Conservation (phyloP, 768 basidiomycete species). For the Leccinum rimulosum region DNA sequence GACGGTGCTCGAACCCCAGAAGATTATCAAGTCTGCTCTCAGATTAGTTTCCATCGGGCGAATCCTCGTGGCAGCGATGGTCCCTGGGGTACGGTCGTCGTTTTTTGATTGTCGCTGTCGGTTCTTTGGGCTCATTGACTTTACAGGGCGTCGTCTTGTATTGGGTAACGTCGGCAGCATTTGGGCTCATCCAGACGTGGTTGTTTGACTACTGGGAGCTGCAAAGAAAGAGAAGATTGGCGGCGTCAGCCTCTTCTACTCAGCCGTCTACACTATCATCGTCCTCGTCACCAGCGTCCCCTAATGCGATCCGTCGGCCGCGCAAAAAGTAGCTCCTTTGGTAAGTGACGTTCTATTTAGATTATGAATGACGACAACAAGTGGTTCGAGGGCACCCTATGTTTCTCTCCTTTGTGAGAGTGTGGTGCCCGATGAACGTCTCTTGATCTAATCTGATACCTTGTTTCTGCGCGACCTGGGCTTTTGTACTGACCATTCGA, state of each 20-base stretch:
- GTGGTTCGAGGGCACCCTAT: conserved; percentile 69
- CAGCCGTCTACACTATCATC: not conserved
- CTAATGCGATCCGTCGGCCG: not conserved
- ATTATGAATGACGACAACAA: conserved; percentile 65
- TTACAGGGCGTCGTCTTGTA: conserved; percentile 61
- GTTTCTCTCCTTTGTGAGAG: conserved; percentile 24
- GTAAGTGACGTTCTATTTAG: conserved; percentile 16
- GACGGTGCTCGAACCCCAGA: conserved; percentile 43
- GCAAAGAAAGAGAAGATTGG: conserved; percentile 33
- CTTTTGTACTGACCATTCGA: conserved; percentile 10
- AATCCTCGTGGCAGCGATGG: conserved; percentile 64
- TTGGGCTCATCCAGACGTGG: conserved; percentile 76
- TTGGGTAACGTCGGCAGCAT: conserved; percentile 75
- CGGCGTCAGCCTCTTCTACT: not conserved
- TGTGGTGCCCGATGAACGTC: conserved; percentile 54
- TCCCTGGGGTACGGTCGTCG: conserved; percentile 56
- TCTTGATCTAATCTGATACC: conserved; percentile 94
- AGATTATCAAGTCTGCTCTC: conserved; percentile 53
- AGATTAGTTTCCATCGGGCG: conserved; percentile 60
- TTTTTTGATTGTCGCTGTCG: conserved; percentile 17
- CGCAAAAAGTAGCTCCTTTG: conserved; percentile 17
- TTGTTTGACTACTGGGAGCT: conserved; percentile 62
- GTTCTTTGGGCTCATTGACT: conserved; percentile 4
- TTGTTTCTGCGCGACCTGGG: not conserved
- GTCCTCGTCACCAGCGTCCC: not conserved